phyloP scores from a whole-genome alignment of 495 filamentous ascomycete genomes.

The Gamarada debralockiae region DNA sequence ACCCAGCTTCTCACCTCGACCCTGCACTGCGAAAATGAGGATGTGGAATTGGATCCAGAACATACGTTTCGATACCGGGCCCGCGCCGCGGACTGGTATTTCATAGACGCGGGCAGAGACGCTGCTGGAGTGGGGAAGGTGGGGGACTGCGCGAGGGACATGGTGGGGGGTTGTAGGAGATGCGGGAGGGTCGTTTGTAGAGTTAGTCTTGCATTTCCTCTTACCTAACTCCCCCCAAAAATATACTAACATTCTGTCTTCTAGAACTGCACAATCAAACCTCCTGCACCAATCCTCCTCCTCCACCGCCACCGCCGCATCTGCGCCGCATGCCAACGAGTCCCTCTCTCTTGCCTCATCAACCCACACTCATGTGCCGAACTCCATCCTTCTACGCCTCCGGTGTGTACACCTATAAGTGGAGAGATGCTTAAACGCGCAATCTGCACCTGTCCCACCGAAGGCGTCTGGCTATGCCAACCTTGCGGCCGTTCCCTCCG shows the following conservation, averaged over 20 bases:
- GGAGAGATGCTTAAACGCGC: conserved; percentile 46
- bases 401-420: not conserved
- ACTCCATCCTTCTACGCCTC: not conserved
- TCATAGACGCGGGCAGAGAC: conserved; percentile 38
- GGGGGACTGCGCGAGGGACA: conserved; percentile 73
- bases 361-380: not conserved
- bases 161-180: conserved; percentile 76
- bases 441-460: conserved; percentile 63
- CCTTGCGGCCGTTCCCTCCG: conserved; percentile 69
- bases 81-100: conserved; percentile 46
- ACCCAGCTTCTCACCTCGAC: conserved; percentile 65
- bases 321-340: conserved; percentile 66
- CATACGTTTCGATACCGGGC: conserved; percentile 46
- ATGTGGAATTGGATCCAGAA: conserved; percentile 38
- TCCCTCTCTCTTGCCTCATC: conserved; percentile 47
- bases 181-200: conserved; percentile 76
- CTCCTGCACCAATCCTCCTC: conserved; percentile 56
- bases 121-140: conserved; percentile 48
- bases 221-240: too few species aligned
- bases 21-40: conserved; percentile 73
- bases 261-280: conserved; percentile 83
- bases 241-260: not conserved
- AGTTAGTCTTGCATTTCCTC: conserved; percentile 41
- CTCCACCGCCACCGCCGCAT: conserved; percentile 73
- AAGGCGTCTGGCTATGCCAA: conserved; percentile 74